Percentiles rank a stretch among this genome's conserved stretches.
Conservation (phyloP, 2,329 filamentous ascomycete species). For the Diaporthe ampelina region DNA sequence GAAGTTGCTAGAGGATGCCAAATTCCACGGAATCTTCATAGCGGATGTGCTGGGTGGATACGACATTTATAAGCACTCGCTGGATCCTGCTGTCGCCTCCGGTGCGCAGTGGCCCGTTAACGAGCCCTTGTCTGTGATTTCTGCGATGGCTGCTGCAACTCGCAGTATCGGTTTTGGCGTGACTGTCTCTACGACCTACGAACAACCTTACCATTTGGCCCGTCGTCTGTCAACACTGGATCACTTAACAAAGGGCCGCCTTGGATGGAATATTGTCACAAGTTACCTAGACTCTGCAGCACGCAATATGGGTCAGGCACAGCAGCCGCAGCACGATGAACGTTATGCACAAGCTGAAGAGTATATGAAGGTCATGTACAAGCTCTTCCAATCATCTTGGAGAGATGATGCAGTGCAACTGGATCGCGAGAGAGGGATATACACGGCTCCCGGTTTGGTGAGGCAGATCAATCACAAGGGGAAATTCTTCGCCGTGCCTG, state of each 20-base stretch:
- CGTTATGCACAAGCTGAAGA: conserved; percentile 58
- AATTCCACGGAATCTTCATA: conserved; percentile 77
- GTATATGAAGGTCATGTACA: conserved; percentile 48
- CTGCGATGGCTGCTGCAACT: conserved; percentile 78
- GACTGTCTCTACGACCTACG: conserved; percentile 77
- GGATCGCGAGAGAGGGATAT: conserved; percentile 38
- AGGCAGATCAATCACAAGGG: conserved; percentile 69
- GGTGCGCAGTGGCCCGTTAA: conserved; percentile 81
- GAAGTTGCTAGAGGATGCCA: conserved; percentile 70
- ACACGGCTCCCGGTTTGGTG: no score
- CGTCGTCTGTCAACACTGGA: conserved; percentile 76
- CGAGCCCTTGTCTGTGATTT: conserved; percentile 73
- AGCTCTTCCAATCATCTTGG: conserved; percentile 61
- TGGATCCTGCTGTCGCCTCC: conserved; percentile 69
- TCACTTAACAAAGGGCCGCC: conserved; percentile 73
- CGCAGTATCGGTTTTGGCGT: conserved; percentile 78
- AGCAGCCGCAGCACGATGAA: conserved; percentile 73
- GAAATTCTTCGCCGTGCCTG: conserved; percentile 65
- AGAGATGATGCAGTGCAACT: conserved; percentile 68
- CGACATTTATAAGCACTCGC: conserved; percentile 76
- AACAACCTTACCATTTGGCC: conserved; percentile 77
- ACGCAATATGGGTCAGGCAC: conserved; percentile 69
- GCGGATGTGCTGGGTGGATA: conserved; percentile 76
- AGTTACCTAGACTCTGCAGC: conserved; percentile 78
- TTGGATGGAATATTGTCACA: conserved; percentile 73